These are phyloP conservation scores for Saccharomycopsis sp. DNA, from an alignment of 805 yeast genomes.

Conservation along the genomic window DNA sequence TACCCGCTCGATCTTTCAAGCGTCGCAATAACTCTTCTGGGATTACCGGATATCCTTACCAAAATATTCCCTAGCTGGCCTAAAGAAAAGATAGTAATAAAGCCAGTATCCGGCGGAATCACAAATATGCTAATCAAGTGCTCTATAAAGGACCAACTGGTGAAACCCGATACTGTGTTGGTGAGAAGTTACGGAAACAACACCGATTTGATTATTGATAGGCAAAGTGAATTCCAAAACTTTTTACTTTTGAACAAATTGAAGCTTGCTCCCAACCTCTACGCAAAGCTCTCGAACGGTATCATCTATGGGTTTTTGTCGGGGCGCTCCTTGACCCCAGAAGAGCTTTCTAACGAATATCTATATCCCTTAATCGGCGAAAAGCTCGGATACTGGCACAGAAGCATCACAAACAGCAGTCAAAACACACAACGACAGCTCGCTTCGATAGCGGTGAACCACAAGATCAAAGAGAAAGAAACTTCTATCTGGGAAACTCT, in stretches of 20 bases:
- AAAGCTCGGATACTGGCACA: constrained; percentile 68
- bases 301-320: constrained; percentile 61
- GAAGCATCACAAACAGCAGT: constrained; percentile 21
- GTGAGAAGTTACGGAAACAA: constrained; percentile 73
- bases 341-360: constrained; percentile 42
- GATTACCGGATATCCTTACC: constrained; percentile 34
- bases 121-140: constrained; percentile 54
- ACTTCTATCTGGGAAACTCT: constrained; percentile 47
- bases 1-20: constrained; percentile 16
- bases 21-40: constrained; percentile 19
- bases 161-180: constrained; percentile 36
- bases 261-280: constrained; percentile 60
- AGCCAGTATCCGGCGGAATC: constrained; percentile 54
- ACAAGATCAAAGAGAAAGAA: constrained; percentile 2
- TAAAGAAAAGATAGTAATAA: constrained; percentile 30
- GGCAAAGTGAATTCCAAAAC: constrained; percentile 67
- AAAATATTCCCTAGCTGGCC: constrained; percentile 39
- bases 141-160: constrained; percentile 24
- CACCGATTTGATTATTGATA: constrained; percentile 62
- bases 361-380: constrained; percentile 56
- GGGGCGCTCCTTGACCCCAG: constrained; percentile 53
- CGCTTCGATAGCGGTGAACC: constrained; percentile 15
- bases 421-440: neutral
- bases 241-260: constrained; percentile 56
- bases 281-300: constrained; percentile 66